Evolutionary conservation across 164 flowering plant species (phyloP), one percentile per base, ranked within the genome.

Genomic region (Vitis labrusca): DNA sequence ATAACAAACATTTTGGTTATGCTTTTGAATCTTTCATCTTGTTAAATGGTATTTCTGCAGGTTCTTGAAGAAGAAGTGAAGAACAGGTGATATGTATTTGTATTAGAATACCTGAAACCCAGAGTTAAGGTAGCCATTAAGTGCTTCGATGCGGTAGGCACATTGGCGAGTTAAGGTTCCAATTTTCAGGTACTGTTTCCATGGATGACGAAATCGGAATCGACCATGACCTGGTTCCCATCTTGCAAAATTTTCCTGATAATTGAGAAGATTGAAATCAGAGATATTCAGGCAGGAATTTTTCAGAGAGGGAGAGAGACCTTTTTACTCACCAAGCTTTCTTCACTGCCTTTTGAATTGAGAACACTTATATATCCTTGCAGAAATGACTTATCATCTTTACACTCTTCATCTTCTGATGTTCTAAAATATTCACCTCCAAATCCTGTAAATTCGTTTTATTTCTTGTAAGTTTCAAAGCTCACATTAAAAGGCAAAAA

Each of bases 141-240:
- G 77, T 48, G 85, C 72, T 12, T 84, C 83, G 37, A 84, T 64
- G 15, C 76, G 17, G 49, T 71, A 78, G 50, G 82, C 81, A 67
- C 83, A 84, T n/a, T 78, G 66, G 10, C 87, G 74, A 12, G 70
- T 54, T 2, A 79, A 64, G 53, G 32, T 56, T 52, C 79, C 85
- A 16, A 82, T 55, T 64, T 73, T 63, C 2, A 81, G 69, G 65
- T 84, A 84, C 30, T 79, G 80, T 16, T 78, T 69, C 87, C 87
- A 84, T 32, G 87, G 87, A 72, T 84, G 87, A 1, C 76, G 60
- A 55, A 71, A 81, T 56, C 17, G 37, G 73, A 84, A 84, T 50
- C 53, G 29, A 0, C 87, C 83, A 67, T 84, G 87, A 14, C 77
- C 67, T 7, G 87, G 87, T 47, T 84, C 87, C 87, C 85, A 84